Conservation (phyloP, 164 flowering plant species). For the Piper longum region DNA sequence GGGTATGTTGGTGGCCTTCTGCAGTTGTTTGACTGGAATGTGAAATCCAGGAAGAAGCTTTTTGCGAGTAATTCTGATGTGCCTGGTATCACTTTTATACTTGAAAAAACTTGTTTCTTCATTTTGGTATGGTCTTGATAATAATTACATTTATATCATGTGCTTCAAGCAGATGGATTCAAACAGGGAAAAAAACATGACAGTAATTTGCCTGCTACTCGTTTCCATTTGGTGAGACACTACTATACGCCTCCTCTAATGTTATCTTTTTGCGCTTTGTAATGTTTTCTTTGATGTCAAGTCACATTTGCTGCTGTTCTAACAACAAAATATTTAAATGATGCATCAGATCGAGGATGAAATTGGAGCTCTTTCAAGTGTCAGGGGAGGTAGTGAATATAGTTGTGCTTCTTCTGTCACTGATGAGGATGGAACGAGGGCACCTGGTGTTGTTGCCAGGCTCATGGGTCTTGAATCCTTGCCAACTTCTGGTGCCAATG, state of each 20-base stretch:
- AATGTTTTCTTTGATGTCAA: not conserved
- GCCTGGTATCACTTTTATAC: slow-evolving; percentile 31
- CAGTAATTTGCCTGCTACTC: slow-evolving; percentile 34
- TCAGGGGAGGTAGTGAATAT: slow-evolving; percentile 51
- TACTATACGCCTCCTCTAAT: not conserved
- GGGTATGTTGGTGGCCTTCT: slow-evolving; percentile 74
- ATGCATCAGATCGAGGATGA: slow-evolving; percentile 49
- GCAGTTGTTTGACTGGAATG: slow-evolving; percentile 89
- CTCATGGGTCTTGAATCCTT: slow-evolving; percentile 93
- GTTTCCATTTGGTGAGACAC: slow-evolving; percentile 33
- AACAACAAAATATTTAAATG: not conserved
- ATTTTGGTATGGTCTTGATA: not conserved
- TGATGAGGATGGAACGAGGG: slow-evolving; percentile 65
- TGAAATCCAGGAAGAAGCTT: slow-evolving; percentile 76
- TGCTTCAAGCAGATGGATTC: slow-evolving; percentile 28
- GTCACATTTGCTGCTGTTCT: not conserved
- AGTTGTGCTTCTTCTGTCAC: slow-evolving; percentile 88
- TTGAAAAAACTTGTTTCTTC: not conserved
- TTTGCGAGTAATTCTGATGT: slow-evolving; percentile 58
- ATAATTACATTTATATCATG: not conserved
- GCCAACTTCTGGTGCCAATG: slow-evolving; percentile 41
- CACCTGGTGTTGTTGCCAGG: slow-evolving; percentile 85
- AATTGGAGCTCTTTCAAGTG: slow-evolving; percentile 34
- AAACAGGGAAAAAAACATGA: slow-evolving; percentile 60
- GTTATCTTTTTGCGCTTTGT: not conserved